Evolutionary conservation across 164 flowering plant species (phyloP), one percentile per base, ranked within the genome.

Genomic region (Macadamia integrifolia): DNA sequence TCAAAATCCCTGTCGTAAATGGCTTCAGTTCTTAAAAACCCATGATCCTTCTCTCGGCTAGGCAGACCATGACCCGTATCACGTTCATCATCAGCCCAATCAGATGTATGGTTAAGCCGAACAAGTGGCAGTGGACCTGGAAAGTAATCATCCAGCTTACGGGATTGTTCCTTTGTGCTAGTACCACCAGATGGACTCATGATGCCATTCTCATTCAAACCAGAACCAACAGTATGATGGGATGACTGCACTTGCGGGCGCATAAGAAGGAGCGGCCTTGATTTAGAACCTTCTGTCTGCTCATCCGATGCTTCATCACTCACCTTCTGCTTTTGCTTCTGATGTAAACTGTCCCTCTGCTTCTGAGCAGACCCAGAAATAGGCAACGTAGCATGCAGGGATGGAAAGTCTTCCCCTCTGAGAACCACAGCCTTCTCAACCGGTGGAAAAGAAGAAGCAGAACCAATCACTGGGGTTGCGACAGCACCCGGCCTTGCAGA

Each of bases 81-180:
- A 62, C 98, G 90, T 70, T 94, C 98, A 78, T 94, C 98, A 76
- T 94, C 98, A 44, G 92, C 95, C 98, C 98, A 94, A 71, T 94
- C 97, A 70, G 93, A 90, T 58, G 91, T 85, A 10, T 91, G 92
- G 60, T 81, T 82, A 74, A 90, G 64, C 57, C 81, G 80, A 57
- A 92, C 92, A 46, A 87, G 69, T 12, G 96, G 93, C 35, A 93
- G 61, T 6, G 96, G 94, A 49, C 82, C 85, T 14, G 88, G 84
- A 76, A 88, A 80, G 64, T 69, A 76, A 7, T 81, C 86, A 29
- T 85, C 88, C 60, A 80, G 82, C 79, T 84, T 90, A 64, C 76
- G 64, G 40, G 62, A 64, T 40, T 77, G 74, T 43, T 75, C 81
- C 10, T 35, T n/a, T 59, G 23, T n/a, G 7, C 61, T 67, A 49